Conservation (phyloP, 2,329 filamentous ascomycete genomes). For the Penicillium frequentans region DNA sequence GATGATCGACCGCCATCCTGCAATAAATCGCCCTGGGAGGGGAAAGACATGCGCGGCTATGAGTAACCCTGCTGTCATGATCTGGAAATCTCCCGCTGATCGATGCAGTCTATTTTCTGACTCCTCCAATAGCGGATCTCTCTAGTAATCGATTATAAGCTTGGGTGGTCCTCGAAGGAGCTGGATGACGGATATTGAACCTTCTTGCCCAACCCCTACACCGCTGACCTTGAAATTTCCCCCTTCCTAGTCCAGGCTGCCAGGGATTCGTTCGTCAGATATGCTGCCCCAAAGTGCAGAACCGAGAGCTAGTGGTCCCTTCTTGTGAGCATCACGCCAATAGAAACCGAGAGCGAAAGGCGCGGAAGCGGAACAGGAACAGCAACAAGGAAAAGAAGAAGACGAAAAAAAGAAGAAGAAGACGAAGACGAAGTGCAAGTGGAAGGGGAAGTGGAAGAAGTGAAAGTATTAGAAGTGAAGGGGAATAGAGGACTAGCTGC, state of each 20-base stretch:
- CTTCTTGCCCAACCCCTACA: constrained; percentile 10
- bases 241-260: constrained; percentile 4
- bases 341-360: background rate
- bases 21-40: constrained; percentile 36
- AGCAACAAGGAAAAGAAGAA: background rate
- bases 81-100: constrained; percentile 36
- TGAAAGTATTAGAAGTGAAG: background rate
- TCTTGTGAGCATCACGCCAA: constrained; percentile 23
- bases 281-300: constrained; percentile 29
- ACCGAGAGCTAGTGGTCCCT: constrained; percentile 20
- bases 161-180: constrained; percentile 25
- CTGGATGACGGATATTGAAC: constrained; percentile 28
- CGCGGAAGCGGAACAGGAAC: background rate
- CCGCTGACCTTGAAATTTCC: constrained; percentile 10
- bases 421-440: too few relatives aligned
- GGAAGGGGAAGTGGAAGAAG: background rate
- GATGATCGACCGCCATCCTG: constrained; percentile 39
- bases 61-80: constrained; percentile 39
- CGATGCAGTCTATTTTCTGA: constrained; percentile 38
- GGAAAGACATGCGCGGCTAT: constrained; percentile 35
- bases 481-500: constrained; percentile 4
- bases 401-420: background rate
- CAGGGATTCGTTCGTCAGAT: constrained; percentile 23
- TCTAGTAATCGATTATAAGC: constrained; percentile 36
- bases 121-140: constrained; percentile 37